Conservation (phyloP, 768 basidiomycete species). For the Obba rivulosa region DNA sequence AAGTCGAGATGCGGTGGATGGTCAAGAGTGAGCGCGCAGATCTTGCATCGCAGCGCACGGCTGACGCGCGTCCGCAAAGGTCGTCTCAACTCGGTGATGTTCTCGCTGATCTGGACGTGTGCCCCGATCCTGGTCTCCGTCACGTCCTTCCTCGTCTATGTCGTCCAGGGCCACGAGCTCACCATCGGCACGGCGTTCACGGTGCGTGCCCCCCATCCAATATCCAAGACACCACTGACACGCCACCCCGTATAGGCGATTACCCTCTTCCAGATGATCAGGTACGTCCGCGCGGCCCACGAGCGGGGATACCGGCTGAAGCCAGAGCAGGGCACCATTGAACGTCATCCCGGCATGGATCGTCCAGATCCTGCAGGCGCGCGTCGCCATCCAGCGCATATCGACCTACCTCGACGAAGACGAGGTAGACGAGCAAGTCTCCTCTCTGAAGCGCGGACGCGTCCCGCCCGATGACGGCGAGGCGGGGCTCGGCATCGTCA, state of each 20-base stretch:
- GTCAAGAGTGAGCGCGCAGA: conserved; percentile 46
- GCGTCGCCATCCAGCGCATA: conserved; percentile 55
- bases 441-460: conserved; percentile 40
- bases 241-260: conserved; percentile 44
- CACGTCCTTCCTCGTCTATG: conserved; percentile 70
- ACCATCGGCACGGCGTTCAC: conserved; percentile 84
- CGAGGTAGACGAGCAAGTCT: conserved; percentile 58
- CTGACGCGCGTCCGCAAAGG: conserved; percentile 29
- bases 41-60: background rate
- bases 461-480: conserved; percentile 20
- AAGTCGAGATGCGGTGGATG: conserved; percentile 72
- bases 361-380: conserved; percentile 64
- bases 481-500: conserved; percentile 41
- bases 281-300: conserved; percentile 29
- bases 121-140: conserved; percentile 81
- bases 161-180: conserved; percentile 67
- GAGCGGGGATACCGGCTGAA: background rate
- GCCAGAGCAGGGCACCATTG: conserved; percentile 47
- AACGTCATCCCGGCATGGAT: conserved; percentile 79
- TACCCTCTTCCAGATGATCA: conserved; percentile 81
- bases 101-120: conserved; percentile 64
- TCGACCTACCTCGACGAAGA: conserved; percentile 56
- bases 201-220: conserved; percentile 30
- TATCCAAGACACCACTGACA: background rate
- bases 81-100: conserved; percentile 67